Base-by-base conservation (phyloP, 192 early-diverging fungal genomes). In the Backusella sp. region DNA sequence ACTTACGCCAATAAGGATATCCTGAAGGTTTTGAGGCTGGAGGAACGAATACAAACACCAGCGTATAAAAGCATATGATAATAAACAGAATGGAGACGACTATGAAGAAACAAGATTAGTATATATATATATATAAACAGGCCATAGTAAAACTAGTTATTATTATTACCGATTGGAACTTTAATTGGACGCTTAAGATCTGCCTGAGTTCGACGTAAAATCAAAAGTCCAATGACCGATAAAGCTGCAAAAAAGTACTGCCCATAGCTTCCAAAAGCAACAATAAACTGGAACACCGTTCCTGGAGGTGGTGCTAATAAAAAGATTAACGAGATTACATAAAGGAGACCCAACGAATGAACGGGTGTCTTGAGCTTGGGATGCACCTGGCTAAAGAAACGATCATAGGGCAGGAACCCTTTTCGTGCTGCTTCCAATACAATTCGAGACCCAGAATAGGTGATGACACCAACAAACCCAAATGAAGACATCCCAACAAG, bases 341-440 rank as follows among this genome's bases (percentile, higher is more conserved):
- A 62, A 28, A 62, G 11, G 26, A 62, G 56, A 14, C 3, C 3
- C 9, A 62, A 28, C 0, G 56, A 62, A 28, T 62, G 9, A 26
- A 62, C 9, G 3, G 56, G 56, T 23, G 73, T 74, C 30, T 74
- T 59, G 26, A 74, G 73, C 30, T 68, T 70, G 8, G 66, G 76
- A 56, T 80, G 82, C 26, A 89, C 76, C 17, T 79, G 39, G 68
- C 84, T 82, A 73, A 87, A 75, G 0, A 73, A 46, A 30, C 66
- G 72, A 19, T 78, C 85, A 42, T 73, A 72, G 1, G 88, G 88
- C 46, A 89, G 21, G 66, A 84, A 88, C 11, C 88, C 88, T 49
- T 88, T 81, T 12, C 85, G 79, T 1, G 88, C 83, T 4, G 88
- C 82, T 53, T 85, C 88, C 66, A 89, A 77, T 32, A 89, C 68